Evolutionary conservation across 1,284 basidiomycete species (phyloP), one percentile per base, ranked within the genome.

Genomic region (Thelephora terrestris): DNA sequence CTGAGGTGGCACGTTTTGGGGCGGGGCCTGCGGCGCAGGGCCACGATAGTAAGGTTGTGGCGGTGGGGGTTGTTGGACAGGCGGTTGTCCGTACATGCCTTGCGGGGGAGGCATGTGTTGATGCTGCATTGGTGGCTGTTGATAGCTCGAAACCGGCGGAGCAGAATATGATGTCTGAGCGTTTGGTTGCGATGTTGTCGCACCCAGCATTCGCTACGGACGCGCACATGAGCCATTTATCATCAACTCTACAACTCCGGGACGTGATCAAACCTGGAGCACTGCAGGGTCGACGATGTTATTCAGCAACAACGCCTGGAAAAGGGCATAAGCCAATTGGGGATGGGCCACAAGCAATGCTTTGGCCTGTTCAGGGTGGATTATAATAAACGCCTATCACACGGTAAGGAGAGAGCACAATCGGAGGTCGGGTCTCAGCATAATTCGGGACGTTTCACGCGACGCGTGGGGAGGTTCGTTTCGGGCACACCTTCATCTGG

Each of bases 261-360:
- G 20, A 45, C 10, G 10, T 14, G 54, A 35, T 60, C 74, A 59
- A 57, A 82, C 79, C 60, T 83, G 74, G 2, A 98, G 73, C 46
- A 97, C 82, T 2, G 79, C 77, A 1, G 87, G 79, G 57, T 98
- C 94, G 43, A 99, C 91, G 21, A 99, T 91, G 61, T 95, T 91
- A 75, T 96, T 91, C 51, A 97, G 73, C 5, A 99, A 71, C 60
- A 99, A 80, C 0, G 91, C 89, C 69, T 98, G 95, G 71, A 99
- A 98, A 17, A 99, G 75, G 1, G 95, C 95, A 62, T 98, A 99
- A 2, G 92, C 85, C 16, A 97, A 76, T 67, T 99, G 95, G 14
- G 96, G 95, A 58, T 97, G 86, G 7, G 79, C 72, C 7, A 81
- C 71, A 29, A 99, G 76, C 32, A 99, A 69, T 4, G 78, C 71